phyloP scores from a whole-genome alignment of 208 protist species.

The Leishmania martiniquensis region DNA sequence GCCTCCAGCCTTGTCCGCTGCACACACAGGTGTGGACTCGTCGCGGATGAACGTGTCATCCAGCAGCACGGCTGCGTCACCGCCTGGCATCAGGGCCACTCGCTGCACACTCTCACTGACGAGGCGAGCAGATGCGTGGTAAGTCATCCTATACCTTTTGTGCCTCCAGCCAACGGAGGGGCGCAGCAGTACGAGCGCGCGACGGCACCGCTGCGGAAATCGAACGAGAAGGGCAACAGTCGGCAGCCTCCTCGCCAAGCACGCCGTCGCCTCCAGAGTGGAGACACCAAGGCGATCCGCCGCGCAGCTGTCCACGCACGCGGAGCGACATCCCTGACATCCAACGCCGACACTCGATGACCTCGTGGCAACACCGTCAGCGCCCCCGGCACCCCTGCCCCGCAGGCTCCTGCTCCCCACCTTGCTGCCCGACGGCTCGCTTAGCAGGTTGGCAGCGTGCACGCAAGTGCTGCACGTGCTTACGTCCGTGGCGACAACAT shows the following conservation, averaged over 20 bases:
- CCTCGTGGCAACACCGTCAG: background rate
- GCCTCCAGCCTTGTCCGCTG: background rate
- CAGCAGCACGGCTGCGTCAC: constrained; percentile 16
- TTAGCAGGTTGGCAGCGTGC: background rate
- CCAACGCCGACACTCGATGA: background rate
- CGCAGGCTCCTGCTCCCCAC: background rate
- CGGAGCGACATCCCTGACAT: background rate
- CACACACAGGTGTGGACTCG: too few species aligned
- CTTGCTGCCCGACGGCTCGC: background rate
- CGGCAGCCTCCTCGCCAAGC: constrained; percentile 16
- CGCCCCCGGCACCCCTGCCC: background rate
- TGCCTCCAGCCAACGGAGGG: background rate
- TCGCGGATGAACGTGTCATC: constrained; percentile 3
- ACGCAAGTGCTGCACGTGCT: constrained; percentile 17
- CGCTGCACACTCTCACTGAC: constrained; percentile 26
- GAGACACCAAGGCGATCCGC: background rate
- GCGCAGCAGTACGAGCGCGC: constrained; percentile 23
- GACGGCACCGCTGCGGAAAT: constrained; percentile 12
- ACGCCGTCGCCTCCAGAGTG: background rate
- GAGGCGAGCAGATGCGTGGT: constrained; percentile 2
- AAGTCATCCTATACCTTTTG: constrained; percentile 4
- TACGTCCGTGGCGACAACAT: constrained; percentile 16
- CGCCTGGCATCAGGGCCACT: constrained; percentile 15
- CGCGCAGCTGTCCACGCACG: background rate
- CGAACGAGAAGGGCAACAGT: constrained; percentile 25